Percentiles rank a stretch among this genome's conserved stretches.
These are phyloP conservation scores for Sextonia rubra DNA, from an alignment of 164 flowering plant species.

Conservation along the genomic window DNA sequence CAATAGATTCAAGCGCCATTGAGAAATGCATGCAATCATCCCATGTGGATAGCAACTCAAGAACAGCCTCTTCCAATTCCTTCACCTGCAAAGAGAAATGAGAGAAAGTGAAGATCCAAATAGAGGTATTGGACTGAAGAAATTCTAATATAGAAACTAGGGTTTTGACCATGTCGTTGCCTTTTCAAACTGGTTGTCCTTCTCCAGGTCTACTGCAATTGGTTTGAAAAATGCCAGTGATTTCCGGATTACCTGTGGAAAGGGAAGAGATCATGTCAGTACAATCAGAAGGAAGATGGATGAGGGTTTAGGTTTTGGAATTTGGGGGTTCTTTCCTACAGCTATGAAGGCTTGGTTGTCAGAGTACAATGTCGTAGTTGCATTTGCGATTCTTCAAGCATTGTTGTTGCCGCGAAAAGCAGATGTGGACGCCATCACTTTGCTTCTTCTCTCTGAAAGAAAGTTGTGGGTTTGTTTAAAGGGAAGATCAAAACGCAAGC, in stretches of 20 bases:
- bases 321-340: slow-evolving; percentile 25
- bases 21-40: slow-evolving; percentile 47
- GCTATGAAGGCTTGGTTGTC: slow-evolving; percentile 49
- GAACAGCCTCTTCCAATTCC: slow-evolving; percentile 56
- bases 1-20: slow-evolving; percentile 49
- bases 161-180: slow-evolving; percentile 4
- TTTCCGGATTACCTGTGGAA: slow-evolving; percentile 62
- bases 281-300: background rate
- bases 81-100: slow-evolving; percentile 45
- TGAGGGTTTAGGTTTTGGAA: background rate
- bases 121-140: too few species aligned
- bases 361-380: slow-evolving; percentile 30
- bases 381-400: slow-evolving; percentile 30
- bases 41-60: slow-evolving; percentile 46
- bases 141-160: background rate
- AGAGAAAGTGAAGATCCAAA: background rate
- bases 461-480: too few species aligned
- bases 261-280: too few species aligned
- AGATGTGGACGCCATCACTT: slow-evolving; percentile 54
- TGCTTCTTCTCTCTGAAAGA: background rate
- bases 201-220: slow-evolving; percentile 69
- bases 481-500: too few species aligned
- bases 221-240: slow-evolving; percentile 41
- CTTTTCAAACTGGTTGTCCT: slow-evolving; percentile 35
- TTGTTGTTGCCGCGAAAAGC: slow-evolving; percentile 24